Percentiles rank a stretch among this genome's conserved stretches.
These are phyloP conservation scores for Diutina rugosa DNA, from an alignment of 1,139 yeast species.

Conservation along the genomic window DNA sequence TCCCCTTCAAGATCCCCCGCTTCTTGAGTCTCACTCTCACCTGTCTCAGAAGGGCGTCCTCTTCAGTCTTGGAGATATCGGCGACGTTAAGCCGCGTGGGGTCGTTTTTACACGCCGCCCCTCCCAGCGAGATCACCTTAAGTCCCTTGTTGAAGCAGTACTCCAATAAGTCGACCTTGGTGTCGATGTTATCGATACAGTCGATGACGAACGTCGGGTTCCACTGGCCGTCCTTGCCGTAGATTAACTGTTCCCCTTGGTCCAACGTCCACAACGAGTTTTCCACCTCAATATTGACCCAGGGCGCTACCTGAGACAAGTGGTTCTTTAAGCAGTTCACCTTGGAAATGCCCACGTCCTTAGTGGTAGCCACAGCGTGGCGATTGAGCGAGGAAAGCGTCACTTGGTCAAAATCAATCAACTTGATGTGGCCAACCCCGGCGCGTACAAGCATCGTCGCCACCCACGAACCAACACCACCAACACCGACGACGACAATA, in stretches of 20 bases:
- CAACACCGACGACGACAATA: conserved; percentile 90
- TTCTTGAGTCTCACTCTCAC: conserved; percentile 75
- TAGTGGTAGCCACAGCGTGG: conserved; percentile 82
- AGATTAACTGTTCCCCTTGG: conserved; percentile 46
- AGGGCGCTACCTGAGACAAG: conserved; percentile 67
- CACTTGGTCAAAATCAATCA: conserved; percentile 93
- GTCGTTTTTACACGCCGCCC: conserved; percentile 71
- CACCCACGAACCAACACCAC: conserved; percentile 98
- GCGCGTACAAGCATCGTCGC: conserved; percentile 86
- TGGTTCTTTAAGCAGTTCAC: conserved; percentile 65
- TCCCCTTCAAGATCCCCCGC: conserved; percentile 61
- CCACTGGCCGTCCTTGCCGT: conserved; percentile 33
- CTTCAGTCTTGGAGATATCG: conserved; percentile 53
- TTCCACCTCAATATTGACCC: conserved; percentile 71
- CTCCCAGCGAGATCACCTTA: conserved; percentile 78
- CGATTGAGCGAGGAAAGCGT: conserved; percentile 82
- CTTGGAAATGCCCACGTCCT: conserved; percentile 85
- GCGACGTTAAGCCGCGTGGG: conserved; percentile 33
- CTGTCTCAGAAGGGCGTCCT: conserved; percentile 84
- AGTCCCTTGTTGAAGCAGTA: conserved; percentile 51
- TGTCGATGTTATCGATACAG: conserved; percentile 91
- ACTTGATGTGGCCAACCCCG: conserved; percentile 66
- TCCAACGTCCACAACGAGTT: conserved; percentile 68
- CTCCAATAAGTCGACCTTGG: conserved; percentile 78
- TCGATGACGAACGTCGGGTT: conserved; percentile 69